Percentiles rank a stretch among this genome's conserved stretches.
phyloP scores from a whole-genome alignment of 257 asterid species.

The Solanum commersonii region DNA sequence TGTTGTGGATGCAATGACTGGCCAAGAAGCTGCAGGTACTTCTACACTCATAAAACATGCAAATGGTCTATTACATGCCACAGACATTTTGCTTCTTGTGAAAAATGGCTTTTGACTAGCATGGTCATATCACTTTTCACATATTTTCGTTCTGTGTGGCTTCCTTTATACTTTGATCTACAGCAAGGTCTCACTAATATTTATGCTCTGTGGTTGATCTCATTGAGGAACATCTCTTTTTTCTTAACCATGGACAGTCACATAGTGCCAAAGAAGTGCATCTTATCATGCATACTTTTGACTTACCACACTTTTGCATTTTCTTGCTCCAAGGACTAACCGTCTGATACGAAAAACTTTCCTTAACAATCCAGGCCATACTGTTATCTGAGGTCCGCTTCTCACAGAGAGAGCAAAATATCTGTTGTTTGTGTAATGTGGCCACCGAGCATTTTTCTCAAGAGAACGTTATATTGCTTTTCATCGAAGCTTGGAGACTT shows the following conservation, averaged over 20 bases:
- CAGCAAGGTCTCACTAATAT: not conserved
- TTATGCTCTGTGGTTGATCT: not conserved
- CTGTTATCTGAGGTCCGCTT: not conserved
- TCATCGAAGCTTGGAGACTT: not conserved
- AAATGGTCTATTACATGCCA: not conserved
- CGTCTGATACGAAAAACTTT: not conserved
- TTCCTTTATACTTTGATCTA: not conserved
- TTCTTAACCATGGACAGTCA: not conserved
- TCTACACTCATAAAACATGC: not conserved
- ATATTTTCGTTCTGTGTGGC: not conserved
- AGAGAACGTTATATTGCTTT: not conserved
- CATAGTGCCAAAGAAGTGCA: not conserved
- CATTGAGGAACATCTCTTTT: not conserved
- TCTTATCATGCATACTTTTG: not conserved
- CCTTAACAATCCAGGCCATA: not conserved
- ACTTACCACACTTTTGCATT: not conserved
- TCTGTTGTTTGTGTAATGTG: not conserved
- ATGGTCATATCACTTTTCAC: not conserved
- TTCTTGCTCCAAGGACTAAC: not conserved
- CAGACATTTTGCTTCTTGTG: not conserved
- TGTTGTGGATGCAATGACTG: conserved; percentile 99
- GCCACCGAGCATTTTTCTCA: not conserved
- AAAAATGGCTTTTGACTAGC: not conserved
- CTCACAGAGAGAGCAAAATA: not conserved
- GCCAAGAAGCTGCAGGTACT: conserved; percentile 99